Base-by-base conservation (phyloP, 805 yeast species). In the Saccharomycopsis selenospora region DNA sequence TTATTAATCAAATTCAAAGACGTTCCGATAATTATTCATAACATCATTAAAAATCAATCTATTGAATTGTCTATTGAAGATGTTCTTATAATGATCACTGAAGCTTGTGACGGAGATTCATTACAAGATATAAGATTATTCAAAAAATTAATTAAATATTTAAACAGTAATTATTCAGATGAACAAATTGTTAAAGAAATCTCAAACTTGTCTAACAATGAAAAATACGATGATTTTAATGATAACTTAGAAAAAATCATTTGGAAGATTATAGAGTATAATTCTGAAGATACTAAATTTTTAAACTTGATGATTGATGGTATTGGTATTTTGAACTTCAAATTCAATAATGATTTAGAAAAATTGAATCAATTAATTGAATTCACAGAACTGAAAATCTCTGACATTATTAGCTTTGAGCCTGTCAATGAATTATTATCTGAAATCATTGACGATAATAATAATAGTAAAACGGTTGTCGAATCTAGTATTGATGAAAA, bases 271-370 rank as follows among this genome's bases (percentile, higher is more conserved):
- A 33, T 51, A 20, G 36, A 41, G 11, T 13, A 30, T 33, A 48
- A 48, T 20, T 14, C 38, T 36, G 44, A 47, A 10, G 52, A 48
- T 17, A 36, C 42, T 18, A 45, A 45, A 26, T 38, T 51, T 28
- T 44, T 51, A 25, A 51, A 48, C 28, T 33, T 52, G 28, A 42
- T 52, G 10, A 49, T 52, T 20, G 55, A 52, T 44, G 53, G 55
- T 27, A 43, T 49, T 40, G 55, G 55, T 6, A 43, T 52, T 28
- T 40, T 52, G 50, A 52, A 52, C 41, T 52, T 52, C 42, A 52
- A 41, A 25, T 52, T 52, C 42, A 48, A 41, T 24, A 52, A 52
- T 23, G 47, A 52, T 30, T 45, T 29, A 14, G 44, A 40, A 13
- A 48, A 46, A 25, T 14, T 52, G 36, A 41, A 24, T 17, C 22